These are phyloP conservation scores for Aspergillus pseudonomiae DNA, from an alignment of 2,329 filamentous ascomycete species.

Conservation along the genomic window DNA sequence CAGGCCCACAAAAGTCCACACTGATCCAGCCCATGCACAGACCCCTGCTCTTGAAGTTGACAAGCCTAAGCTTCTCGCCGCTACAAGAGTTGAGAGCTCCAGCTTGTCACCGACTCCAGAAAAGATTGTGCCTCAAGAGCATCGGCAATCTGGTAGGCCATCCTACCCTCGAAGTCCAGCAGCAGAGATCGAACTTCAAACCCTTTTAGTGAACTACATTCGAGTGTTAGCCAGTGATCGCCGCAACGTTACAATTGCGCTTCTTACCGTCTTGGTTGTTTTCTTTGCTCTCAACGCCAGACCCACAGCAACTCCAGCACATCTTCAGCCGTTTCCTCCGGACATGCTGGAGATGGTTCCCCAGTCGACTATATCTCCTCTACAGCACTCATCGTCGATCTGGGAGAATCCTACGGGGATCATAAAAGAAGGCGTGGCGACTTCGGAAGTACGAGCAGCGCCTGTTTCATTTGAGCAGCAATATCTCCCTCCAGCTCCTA, in stretches of 20 bases:
- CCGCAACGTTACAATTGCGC: slow-evolving; percentile 55
- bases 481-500: background rate
- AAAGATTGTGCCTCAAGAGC: slow-evolving; percentile 10
- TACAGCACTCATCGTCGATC: slow-evolving; percentile 7
- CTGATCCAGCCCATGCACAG: background rate
- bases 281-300: slow-evolving; percentile 38
- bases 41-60: slow-evolving; percentile 3
- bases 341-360: slow-evolving; percentile 14
- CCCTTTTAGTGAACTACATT: slow-evolving; percentile 58
- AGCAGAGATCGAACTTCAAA: slow-evolving; percentile 54
- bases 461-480: background rate
- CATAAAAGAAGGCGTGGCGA: background rate
- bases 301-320: slow-evolving; percentile 6
- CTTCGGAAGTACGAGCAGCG: background rate
- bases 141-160: slow-evolving; percentile 1
- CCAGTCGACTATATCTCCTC: slow-evolving; percentile 6
- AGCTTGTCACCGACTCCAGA: slow-evolving; percentile 1
- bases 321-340: slow-evolving; percentile 21
- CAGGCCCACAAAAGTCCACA: slow-evolving; percentile 14
- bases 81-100: background rate
- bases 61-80: slow-evolving; percentile 2
- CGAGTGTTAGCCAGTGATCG: slow-evolving; percentile 55
- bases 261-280: slow-evolving; percentile 49
- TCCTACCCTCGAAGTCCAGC: slow-evolving; percentile 10
- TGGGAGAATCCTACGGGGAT: slow-evolving; percentile 2